Evolutionary conservation across 2,329 filamentous ascomycete genomes (phyloP).

Genomic region (Paecilomyces variotii): DNA sequence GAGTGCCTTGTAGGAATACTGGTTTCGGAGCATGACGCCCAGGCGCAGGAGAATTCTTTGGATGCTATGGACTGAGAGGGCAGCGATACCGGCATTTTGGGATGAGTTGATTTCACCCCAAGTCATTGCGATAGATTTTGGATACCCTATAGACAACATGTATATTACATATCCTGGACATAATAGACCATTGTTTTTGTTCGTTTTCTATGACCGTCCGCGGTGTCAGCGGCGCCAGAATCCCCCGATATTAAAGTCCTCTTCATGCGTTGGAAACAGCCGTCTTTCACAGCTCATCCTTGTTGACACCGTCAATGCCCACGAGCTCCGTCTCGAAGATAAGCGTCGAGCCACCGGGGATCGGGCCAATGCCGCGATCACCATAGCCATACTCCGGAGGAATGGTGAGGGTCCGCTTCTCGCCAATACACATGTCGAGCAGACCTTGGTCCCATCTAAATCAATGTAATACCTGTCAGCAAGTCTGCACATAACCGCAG

Average conservation of each 20-base stretch:
- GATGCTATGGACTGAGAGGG: constrained; percentile 53
- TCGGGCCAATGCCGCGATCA: constrained; percentile 65
- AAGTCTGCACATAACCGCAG: neutral
- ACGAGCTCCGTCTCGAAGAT: constrained; percentile 91
- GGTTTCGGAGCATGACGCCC: constrained; percentile 46
- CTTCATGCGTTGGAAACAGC: neutral
- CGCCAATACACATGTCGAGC: constrained; percentile 88
- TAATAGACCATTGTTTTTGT: neutral
- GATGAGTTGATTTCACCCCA: neutral
- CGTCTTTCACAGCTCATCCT: constrained; percentile 35
- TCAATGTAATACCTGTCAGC: constrained; percentile 7
- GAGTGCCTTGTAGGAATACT: constrained; percentile 55
- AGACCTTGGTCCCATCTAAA: constrained; percentile 81
- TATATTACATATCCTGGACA: constrained; percentile 1
- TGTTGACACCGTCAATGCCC: constrained; percentile 64
- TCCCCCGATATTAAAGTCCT: too few species aligned
- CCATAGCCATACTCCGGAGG: constrained; percentile 84
- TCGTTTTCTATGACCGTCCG: neutral
- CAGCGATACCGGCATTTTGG: neutral
- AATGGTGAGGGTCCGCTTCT: constrained; percentile 83
- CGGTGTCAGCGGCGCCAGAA: neutral
- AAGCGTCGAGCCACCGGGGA: constrained; percentile 72
- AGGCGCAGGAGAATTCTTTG: constrained; percentile 28
- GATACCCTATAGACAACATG: constrained; percentile 9
- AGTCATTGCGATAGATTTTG: neutral